phyloP scores from a whole-genome alignment of 2,329 filamentous ascomycete genomes.

The Cyanodermella asteris region DNA sequence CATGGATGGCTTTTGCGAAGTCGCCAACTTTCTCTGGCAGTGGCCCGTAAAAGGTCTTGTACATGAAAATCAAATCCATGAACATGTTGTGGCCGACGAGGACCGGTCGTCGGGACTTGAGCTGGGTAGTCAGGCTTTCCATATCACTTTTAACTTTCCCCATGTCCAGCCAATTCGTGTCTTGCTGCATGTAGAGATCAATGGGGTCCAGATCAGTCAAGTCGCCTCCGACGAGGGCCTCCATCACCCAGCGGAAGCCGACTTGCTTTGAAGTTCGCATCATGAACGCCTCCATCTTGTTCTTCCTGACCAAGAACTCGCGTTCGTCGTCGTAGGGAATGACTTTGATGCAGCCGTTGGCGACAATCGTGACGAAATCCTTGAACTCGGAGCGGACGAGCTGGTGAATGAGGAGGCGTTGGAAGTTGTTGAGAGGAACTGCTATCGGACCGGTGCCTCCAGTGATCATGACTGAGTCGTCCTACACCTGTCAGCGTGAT shows the following conservation, averaged over 20 bases:
- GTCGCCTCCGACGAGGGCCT: constrained; percentile 22
- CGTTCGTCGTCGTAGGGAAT: constrained; percentile 15
- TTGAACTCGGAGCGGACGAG: constrained; percentile 39
- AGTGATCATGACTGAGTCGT: too few relatives aligned
- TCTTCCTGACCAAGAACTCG: constrained; percentile 13
- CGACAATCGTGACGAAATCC: constrained; percentile 16
- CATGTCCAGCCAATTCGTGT: background rate
- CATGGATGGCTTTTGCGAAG: constrained; percentile 28
- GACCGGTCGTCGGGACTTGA: constrained; percentile 26
- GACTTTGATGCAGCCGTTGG: constrained; percentile 19
- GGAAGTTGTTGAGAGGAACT: constrained; percentile 34
- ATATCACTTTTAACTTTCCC: constrained; percentile 8
- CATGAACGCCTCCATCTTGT: constrained; percentile 11
- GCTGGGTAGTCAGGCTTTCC: constrained; percentile 15
- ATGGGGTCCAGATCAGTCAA: constrained; percentile 17
- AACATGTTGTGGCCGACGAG: constrained; percentile 41
- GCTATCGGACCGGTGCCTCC: constrained; percentile 3
- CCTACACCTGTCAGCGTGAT: too few relatives aligned
- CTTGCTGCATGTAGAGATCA: constrained; percentile 13
- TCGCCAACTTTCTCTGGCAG: constrained; percentile 33
- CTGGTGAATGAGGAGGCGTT: constrained; percentile 44
- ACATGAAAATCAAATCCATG: constrained; percentile 39
- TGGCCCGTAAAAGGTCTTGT: constrained; percentile 34
- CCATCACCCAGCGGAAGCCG: constrained; percentile 25
- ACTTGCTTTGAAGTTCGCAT: constrained; percentile 15